A percentile compares a stretch with the other conserved stretches of the same genome.
Conservation (phyloP, 371 early-diverging fungal genomes). For the Mucor piriformis region DNA sequence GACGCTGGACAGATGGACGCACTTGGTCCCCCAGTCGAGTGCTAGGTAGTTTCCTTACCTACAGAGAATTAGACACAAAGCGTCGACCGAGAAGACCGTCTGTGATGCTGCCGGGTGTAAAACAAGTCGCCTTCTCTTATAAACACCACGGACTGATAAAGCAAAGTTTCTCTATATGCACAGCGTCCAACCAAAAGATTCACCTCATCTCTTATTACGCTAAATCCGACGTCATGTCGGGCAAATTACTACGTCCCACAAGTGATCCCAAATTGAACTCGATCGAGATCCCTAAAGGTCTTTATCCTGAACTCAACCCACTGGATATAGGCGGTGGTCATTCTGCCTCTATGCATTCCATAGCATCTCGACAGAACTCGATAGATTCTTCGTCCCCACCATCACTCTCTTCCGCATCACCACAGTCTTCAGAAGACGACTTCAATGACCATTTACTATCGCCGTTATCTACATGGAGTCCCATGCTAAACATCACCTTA, state of each 20-base stretch:
- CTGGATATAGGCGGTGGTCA: slow-evolving; percentile 41
- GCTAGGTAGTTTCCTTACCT: slow-evolving; percentile 81
- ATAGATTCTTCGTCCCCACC: slow-evolving; percentile 31
- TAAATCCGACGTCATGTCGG: slow-evolving; percentile 67
- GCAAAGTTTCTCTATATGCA: slow-evolving; percentile 84
- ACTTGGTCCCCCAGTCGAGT: slow-evolving; percentile 88
- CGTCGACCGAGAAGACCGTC: slow-evolving; percentile 37
- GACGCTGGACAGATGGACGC: slow-evolving; percentile 91
- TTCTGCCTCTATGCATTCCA: slow-evolving; percentile 21
- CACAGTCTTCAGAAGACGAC: slow-evolving; percentile 38
- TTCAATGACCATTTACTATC: slow-evolving; percentile 25
- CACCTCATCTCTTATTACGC: slow-evolving; percentile 88
- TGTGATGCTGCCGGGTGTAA: slow-evolving; percentile 11
- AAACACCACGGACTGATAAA: slow-evolving; percentile 83
- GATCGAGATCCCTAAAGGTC: slow-evolving; percentile 56
- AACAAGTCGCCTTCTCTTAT: slow-evolving; percentile 36
- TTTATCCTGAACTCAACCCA: slow-evolving; percentile 60
- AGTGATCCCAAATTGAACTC: slow-evolving; percentile 44
- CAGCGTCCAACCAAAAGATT: slow-evolving; percentile 73
- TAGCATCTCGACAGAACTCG: slow-evolving; percentile 18
- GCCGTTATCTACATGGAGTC: slow-evolving; percentile 1
- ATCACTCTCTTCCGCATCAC: slow-evolving; percentile 36
- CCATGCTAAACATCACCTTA: neutral
- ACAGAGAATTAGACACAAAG: slow-evolving; percentile 74
- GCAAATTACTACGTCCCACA: slow-evolving; percentile 52